Base-by-base conservation (phyloP, 2,329 filamentous ascomycete species). In the Stemphylium lycopersici region DNA sequence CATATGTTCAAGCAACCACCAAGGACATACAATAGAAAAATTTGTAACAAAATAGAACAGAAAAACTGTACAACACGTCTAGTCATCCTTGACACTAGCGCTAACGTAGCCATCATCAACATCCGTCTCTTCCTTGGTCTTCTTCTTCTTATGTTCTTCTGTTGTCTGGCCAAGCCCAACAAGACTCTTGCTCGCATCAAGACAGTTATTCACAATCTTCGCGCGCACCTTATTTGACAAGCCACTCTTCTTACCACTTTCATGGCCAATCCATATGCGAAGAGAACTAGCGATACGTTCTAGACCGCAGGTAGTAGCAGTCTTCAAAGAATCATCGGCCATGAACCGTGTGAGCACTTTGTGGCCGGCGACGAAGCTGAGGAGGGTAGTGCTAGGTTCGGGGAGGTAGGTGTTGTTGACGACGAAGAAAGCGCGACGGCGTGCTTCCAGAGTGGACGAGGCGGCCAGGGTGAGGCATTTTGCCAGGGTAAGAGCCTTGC, bases 401-500 rank as follows among this genome's bases (percentile, higher is more conserved):
- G 74, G 66, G 4, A 81, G 68, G 46, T 71, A 72, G 3, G 75
- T 73, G 49, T 70, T 73, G 52, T 77, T 77, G 53, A 81, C 63
- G 3, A 76, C 70, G 13, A 66, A 68, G 20, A 73, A 64, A 10
- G 79, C 78, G 13, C 75, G 71, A 16, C 65, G 58, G 20, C 72
- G 76, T 7, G 77, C 76, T 20, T 71, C 55, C 2, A 55, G 49
- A 16, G 64, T 63, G 58, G 71, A 68, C 56, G 67, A 77, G 3
- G 78, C 76, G 39, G 81, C 70, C 8, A 86, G 79, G 3, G 80
- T 78, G 1, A 84, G 79, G 52, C 85, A 83, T 72, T 86, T 86
- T 10, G 84, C 84, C 38, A 86, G 79, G 6, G 83, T 84, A 34
- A 87, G 79, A 3, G 84, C 82, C 47, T 82, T 82, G 47, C 78